Conservation (phyloP, 805 yeast species). For the Blastobotrys robertii region DNA sequence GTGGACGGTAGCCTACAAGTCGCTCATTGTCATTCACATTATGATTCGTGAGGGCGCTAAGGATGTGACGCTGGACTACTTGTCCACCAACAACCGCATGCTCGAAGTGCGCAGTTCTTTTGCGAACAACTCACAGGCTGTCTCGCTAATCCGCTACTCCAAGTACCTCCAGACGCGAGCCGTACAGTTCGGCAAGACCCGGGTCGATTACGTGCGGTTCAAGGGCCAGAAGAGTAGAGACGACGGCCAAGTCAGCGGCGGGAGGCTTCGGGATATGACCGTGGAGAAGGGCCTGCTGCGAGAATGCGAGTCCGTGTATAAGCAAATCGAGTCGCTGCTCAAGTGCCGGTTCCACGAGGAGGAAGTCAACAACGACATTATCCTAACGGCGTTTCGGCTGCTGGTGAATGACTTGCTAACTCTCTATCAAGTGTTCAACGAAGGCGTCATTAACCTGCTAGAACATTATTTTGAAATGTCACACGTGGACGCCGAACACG, state of each 20-base stretch:
- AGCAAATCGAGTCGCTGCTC: conserved; percentile 66
- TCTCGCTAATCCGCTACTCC: conserved; percentile 49
- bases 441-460: conserved; percentile 86
- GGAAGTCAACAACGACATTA: conserved; percentile 69
- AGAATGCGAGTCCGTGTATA: conserved; percentile 77
- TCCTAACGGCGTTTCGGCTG: conserved; percentile 75
- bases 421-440: conserved; percentile 82
- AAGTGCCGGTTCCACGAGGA: conserved; percentile 66
- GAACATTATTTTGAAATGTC: conserved; percentile 95
- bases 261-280: conserved; percentile 52
- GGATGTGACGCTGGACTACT: conserved; percentile 58
- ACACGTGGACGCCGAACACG: conserved; percentile 73
- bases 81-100: conserved; percentile 41
- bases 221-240: conserved; percentile 27
- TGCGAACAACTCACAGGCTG: conserved; percentile 25
- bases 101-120: conserved; percentile 32
- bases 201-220: conserved; percentile 66
- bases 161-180: conserved; percentile 62
- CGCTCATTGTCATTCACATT: conserved; percentile 75
- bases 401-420: conserved; percentile 84
- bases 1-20: conserved; percentile 86
- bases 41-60: conserved; percentile 88
- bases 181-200: conserved; percentile 45
- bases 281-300: conserved; percentile 75
- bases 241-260: conserved; percentile 41